Base-by-base conservation (phyloP, 179 eudicot species). In the Sideroxylon spinosum region DNA sequence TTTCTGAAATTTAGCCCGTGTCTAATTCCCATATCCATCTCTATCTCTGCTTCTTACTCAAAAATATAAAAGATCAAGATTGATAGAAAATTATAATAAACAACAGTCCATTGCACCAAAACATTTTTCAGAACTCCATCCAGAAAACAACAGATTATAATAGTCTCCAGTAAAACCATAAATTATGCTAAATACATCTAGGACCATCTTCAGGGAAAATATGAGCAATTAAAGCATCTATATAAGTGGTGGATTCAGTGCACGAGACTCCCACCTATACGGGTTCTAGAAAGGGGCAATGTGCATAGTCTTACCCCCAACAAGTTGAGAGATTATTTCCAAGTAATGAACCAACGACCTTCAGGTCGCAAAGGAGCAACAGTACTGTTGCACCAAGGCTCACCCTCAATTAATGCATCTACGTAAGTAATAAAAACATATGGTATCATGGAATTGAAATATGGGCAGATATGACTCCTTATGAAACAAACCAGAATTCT, bases 401-500 rank as follows among this genome's bases (percentile, higher is more conserved):
- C 44, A 37, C 1, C 44, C 44, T 49, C 72, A 62, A 12, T 57
- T 68, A 28, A 75, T 46, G 69, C 14, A 50, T 17, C 68, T 60
- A 25, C 7, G 26, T 10, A 68, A 49, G 37, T n/a, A 63, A 29
- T n/a, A 20, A 78, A 76, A 57, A 28, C 44, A 37, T 16, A 20
- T 29, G n/a, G 55, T 59, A 37, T 53, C 61, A 11, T 66, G 60
- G 71, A 60, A 59, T 48, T 29, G 62, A n/a, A 77, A 68, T 67
- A 4, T 23, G 74, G 65, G 13, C 25, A 55, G 23, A 66, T 37
- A 32, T 20, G 65, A 71, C 26, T 32, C 19, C 20, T 29, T 46
- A 32, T n/a, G 25, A 77, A 76, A 90, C 92, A 68, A 79, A 96
- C 99, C 95, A 91, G 84, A 82, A 96, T 85, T 82, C 80, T 88